Evolutionary conservation across 164 flowering plant species (phyloP).

Genomic region (Hamamelis virginiana): DNA sequence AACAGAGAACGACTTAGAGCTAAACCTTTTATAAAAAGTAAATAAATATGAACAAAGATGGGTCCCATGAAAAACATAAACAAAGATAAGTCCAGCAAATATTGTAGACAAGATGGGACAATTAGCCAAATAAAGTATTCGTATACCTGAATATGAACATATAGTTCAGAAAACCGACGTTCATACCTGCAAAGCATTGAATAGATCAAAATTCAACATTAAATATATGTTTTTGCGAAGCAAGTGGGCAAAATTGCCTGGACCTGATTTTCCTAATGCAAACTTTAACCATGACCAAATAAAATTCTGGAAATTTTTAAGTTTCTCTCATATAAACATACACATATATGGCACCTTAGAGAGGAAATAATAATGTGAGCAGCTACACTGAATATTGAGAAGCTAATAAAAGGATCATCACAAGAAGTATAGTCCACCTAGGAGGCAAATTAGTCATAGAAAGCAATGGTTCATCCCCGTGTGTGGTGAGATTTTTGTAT

Average conservation of each 20-base stretch:
- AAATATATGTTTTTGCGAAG: not conserved
- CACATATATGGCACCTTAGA: not conserved
- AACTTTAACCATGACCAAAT: not conserved
- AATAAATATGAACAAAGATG: not conserved
- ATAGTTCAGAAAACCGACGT: constrained; percentile 70
- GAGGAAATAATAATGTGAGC: not conserved
- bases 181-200: constrained; percentile 56
- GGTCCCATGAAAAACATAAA: too few species aligned
- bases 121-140: not conserved
- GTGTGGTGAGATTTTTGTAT: not conserved
- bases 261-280: not conserved
- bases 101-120: not conserved
- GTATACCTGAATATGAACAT: constrained; percentile 69
- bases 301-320: not conserved
- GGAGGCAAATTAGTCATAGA: not conserved
- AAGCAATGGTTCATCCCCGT: not conserved
- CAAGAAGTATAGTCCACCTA: not conserved
- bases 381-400: not conserved
- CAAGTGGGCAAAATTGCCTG: not conserved
- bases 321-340: not conserved
- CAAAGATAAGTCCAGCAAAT: not conserved
- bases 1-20: not conserved
- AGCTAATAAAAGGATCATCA: not conserved
- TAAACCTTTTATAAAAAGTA: not conserved
- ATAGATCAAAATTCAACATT: not conserved